A percentile compares a stretch with the other conserved stretches of the same genome.
These are phyloP conservation scores for Cyclotella cryptica DNA, from an alignment of 108 stramenopile species.

Conservation along the genomic window DNA sequence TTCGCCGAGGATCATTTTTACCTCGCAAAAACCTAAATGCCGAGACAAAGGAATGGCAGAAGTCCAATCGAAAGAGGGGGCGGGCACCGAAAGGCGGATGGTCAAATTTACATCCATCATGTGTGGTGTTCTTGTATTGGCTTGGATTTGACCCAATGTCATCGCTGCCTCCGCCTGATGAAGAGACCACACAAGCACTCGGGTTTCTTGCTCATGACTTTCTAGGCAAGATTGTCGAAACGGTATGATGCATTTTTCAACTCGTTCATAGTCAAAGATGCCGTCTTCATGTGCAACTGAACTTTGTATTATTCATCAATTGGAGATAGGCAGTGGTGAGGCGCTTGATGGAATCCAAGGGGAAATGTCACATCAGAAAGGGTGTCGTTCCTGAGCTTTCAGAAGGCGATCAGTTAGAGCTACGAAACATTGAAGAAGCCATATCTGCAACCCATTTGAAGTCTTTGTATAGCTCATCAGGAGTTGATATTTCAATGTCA, in stretches of 20 bases:
- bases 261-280: not conserved
- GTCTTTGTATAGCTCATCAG: constrained; percentile 58
- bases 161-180: constrained; percentile 71
- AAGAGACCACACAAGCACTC: constrained; percentile 75
- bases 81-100: constrained; percentile 38
- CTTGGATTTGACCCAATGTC: constrained; percentile 74
- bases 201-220: constrained; percentile 86
- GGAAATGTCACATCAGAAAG: constrained; percentile 24
- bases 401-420: constrained; percentile 59
- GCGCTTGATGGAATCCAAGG: constrained; percentile 20
- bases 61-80: constrained; percentile 40
- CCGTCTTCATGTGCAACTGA: not conserved
- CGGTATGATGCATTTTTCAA: constrained; percentile 42
- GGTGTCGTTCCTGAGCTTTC: constrained; percentile 56
- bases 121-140: constrained; percentile 84
- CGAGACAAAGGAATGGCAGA: constrained; percentile 59
- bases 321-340: constrained; percentile 40
- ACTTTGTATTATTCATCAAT: constrained; percentile 8
- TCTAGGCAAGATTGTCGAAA: constrained; percentile 84
- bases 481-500: constrained; percentile 29
- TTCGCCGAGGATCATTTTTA: constrained; percentile 77
- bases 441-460: constrained; percentile 62
- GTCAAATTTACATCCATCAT: constrained; percentile 57
- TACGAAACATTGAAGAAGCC: constrained; percentile 61
- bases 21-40: constrained; percentile 29